Base-by-base conservation (phyloP, 306 rosid species). In the Gastrolobium villosum region DNA sequence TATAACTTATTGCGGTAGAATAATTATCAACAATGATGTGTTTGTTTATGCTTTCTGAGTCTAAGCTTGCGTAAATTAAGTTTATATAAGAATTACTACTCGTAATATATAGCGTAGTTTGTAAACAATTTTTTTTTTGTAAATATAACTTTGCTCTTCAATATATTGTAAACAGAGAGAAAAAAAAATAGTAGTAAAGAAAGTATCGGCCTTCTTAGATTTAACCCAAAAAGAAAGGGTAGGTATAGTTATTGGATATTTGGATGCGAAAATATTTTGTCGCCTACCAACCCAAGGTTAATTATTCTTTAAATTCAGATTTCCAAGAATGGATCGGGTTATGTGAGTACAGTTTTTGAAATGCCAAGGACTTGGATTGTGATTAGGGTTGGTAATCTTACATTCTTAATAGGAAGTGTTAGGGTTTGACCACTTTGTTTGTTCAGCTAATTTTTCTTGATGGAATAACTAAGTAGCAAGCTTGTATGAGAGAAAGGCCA, bases 371-470 rank as follows among this genome's bases (percentile, higher is more conserved):
- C 30, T 10, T 54, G n/a, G 66, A 35, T 78, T 57, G 44, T 68
- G 62, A 35, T 78, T 45, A 57, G 41, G 69, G 61, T 44, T 56
- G 31, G 75, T 55, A 20, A 55, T 10, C 43, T 69, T 44, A 56
- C 32, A n/a, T n/a, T n/a, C n/a, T n/a, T n/a, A n/a, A n/a, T n/a
- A n/a, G n/a, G n/a, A n/a, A n/a, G n/a, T n/a, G n/a, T n/a, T n/a
- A n/a, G n/a, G n/a, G n/a, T n/a, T n/a, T n/a, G n/a, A n/a, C n/a
- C n/a, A n/a, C n/a, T n/a, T n/a, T n/a, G n/a, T n/a, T n/a, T n/a
- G n/a, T n/a, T n/a, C n/a, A n/a, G n/a, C n/a, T n/a, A n/a, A n/a
- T n/a, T n/a, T n/a, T n/a, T n/a, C n/a, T n/a, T n/a, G n/a, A n/a
- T n/a, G n/a, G n/a, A n/a, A n/a, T n/a, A n/a, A n/a, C n/a, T n/a